Evolutionary conservation across 805 yeast genomes (phyloP), one percentile per base, ranked within the genome.

Genomic region (Blastobotrys terrestris): DNA sequence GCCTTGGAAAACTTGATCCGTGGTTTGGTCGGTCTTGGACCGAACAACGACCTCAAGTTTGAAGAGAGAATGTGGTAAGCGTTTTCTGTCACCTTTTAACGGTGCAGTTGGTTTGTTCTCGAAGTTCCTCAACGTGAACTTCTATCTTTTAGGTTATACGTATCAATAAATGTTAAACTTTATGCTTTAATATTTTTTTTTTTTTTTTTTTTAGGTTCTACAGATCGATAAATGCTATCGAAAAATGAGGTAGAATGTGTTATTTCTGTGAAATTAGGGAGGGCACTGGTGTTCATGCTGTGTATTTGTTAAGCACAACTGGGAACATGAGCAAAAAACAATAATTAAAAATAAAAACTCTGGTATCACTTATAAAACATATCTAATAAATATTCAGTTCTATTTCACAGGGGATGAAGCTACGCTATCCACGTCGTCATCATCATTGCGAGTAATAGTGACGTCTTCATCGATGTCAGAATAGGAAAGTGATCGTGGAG

Each of bases 1-100:
- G 97, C 95, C 49, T 75, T 91, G 60, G 98, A 91, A 75, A 92
- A 90, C 77, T 81, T 91, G 67, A 75, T 91, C 72, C 84, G 96
- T 67, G 82, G 89, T 60, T 77, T 91, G 65, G 88, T 91, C 59
- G 98, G 98, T 45, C 79, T 91, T 60, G 95, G 95, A 56, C 81
- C 95, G 55, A 79, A 84, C 65, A 90, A 89, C 72, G 98, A 92
- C 70, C 80, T 91, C 72, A 84, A 96, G 76, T 87, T 91, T 61
- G 97, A 91, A 73, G 97, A 92, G 74, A 87, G 97, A 75, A 76
- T 87, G 50, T 53, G 62, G 57, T 65, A 61, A 51, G 19, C 18
- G 45, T 42, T 21, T 42, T 14, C 45, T 15, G 18, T 18, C 14
- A 18, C 11, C 45, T n/a, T 11, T 14, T 16, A n/a, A 4, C 15